Percentiles rank a stretch among this genome's conserved stretches.
Evolutionary conservation across 148 eudicot species (phyloP).

Genomic region (Rhododendron mucronatum): DNA sequence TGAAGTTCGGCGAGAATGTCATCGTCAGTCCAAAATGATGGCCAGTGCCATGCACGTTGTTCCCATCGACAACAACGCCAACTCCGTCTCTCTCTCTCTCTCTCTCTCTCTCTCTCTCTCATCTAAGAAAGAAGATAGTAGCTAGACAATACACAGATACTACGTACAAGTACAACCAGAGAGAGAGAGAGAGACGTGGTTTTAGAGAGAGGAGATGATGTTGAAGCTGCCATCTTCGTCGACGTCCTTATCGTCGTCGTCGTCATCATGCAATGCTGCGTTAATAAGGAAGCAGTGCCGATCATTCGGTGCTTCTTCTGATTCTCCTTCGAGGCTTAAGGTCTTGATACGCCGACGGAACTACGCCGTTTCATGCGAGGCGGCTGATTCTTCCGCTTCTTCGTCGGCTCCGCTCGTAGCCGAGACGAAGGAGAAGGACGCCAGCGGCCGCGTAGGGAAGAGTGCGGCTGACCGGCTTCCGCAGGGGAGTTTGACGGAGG

Average conservation of each 20-base stretch:
- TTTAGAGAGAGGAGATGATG: conserved; percentile 12
- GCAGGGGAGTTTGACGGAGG: conserved; percentile 67
- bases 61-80: not conserved
- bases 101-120: not conserved
- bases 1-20: too few relatives aligned
- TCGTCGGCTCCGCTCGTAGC: conserved; percentile 16
- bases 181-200: not conserved
- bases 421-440: not conserved
- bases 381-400: not conserved
- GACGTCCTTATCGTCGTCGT: not conserved
- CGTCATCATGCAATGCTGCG: conserved; percentile 31
- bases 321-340: not conserved
- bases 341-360: conserved; percentile 4
- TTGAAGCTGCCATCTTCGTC: conserved; percentile 13
- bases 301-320: conserved; percentile 16
- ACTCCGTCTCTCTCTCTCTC: not conserved
- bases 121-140: not conserved
- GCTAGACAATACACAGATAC: not conserved
- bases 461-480: conserved; percentile 54
- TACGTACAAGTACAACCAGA: not conserved
- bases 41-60: not conserved
- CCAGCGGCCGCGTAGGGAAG: not conserved
- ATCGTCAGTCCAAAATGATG: too few relatives aligned
- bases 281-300: conserved; percentile 27
- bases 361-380: conserved; percentile 7